These are phyloP conservation scores for Candida xiaguanensis DNA, from an alignment of 805 yeast species.

Conservation along the genomic window DNA sequence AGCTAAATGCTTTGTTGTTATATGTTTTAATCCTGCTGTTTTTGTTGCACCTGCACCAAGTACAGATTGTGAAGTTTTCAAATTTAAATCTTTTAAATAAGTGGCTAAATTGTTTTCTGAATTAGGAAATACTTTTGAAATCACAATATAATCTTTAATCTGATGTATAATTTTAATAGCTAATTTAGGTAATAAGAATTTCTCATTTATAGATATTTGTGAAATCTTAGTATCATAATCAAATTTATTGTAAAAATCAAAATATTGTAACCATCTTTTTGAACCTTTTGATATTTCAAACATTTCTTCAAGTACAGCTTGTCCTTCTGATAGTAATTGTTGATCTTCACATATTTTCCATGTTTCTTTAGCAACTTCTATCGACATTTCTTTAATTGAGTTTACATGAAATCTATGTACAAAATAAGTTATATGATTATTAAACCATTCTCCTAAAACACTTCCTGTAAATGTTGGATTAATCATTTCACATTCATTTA, in stretches of 20 bases:
- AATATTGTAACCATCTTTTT: slow-evolving; percentile 28
- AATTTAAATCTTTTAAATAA: slow-evolving; percentile 44
- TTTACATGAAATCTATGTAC: slow-evolving; percentile 52
- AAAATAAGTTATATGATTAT: slow-evolving; percentile 62
- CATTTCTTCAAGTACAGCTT: slow-evolving; percentile 22
- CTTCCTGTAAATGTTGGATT: slow-evolving; percentile 60
- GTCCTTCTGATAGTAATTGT: slow-evolving; percentile 25
- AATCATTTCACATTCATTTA: slow-evolving; percentile 79
- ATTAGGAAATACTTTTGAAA: slow-evolving; percentile 55
- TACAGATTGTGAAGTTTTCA: slow-evolving; percentile 56
- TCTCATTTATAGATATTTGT: slow-evolving; percentile 15
- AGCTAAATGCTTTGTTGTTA: slow-evolving; percentile 69
- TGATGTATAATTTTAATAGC: slow-evolving; percentile 18
- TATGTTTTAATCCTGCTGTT: slow-evolving; percentile 70
- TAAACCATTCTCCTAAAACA: slow-evolving; percentile 59
- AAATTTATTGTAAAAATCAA: slow-evolving; percentile 19
- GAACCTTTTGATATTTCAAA: slow-evolving; percentile 17
- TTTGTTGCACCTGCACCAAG: slow-evolving; percentile 73
- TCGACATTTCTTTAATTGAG: slow-evolving; percentile 43
- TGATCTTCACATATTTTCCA: slow-evolving; percentile 77
- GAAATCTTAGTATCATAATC: neutral
- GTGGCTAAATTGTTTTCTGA: slow-evolving; percentile 46
- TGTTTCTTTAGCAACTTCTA: slow-evolving; percentile 58
- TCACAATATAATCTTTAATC: slow-evolving; percentile 51
- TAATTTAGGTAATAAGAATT: slow-evolving; percentile 29